Percentiles rank a stretch among this genome's conserved stretches.
These are phyloP conservation scores for Suillus lakei DNA, from an alignment of 768 basidiomycete species.

Conservation along the genomic window DNA sequence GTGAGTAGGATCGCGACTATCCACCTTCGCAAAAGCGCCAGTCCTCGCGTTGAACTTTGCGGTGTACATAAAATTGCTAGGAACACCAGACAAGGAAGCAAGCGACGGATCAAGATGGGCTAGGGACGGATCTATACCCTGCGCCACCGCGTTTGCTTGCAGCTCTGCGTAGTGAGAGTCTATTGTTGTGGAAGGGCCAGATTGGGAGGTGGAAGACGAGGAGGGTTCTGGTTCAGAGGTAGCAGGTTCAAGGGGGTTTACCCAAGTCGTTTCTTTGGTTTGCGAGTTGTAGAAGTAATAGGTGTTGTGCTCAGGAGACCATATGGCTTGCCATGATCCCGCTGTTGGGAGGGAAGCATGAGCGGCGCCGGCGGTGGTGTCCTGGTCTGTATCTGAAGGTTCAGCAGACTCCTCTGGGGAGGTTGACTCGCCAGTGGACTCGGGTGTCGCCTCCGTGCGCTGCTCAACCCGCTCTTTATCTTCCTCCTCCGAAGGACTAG, in stretches of 20 bases:
- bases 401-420: constrained; percentile 11
- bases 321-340: constrained; percentile 80
- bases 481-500: constrained; percentile 9
- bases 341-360: constrained; percentile 27
- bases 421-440: constrained; percentile 10
- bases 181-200: constrained; percentile 28
- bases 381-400: constrained; percentile 10
- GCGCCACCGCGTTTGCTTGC: constrained; percentile 73
- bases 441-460: constrained; percentile 1
- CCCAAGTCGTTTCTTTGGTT: constrained; percentile 85
- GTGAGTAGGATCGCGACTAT: constrained; percentile 75
- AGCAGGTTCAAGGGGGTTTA: constrained; percentile 65
- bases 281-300: constrained; percentile 85
- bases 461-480: background rate
- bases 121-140: constrained; percentile 83
- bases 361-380: constrained; percentile 14
- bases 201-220: constrained; percentile 22
- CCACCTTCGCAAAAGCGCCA: constrained; percentile 69
- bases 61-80: constrained; percentile 50
- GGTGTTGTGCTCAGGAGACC: constrained; percentile 73
- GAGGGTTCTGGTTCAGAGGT: constrained; percentile 29
- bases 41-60: constrained; percentile 87
- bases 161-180: constrained; percentile 51
- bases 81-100: constrained; percentile 34
- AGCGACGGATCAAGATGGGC: constrained; percentile 82